Base-by-base conservation (phyloP, 371 early-diverging fungal species). In the Chytridium lagenaria region DNA sequence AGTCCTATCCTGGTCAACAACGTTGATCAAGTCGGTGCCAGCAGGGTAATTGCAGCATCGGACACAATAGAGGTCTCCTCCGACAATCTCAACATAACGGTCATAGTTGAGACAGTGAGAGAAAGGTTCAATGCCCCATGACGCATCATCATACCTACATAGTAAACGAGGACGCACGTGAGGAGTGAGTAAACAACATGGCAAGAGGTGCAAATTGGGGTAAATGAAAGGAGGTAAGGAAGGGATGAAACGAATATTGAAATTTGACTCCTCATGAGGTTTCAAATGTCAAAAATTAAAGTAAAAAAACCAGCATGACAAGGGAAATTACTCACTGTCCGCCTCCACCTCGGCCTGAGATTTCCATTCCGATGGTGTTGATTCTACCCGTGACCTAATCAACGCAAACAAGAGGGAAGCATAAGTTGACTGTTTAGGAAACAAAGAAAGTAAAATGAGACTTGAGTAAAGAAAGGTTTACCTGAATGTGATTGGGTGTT, bases 1-100 rank as follows among this genome's bases (percentile, higher is more conserved):
- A 19, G 7, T 44, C 44, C 44, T 7, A 19, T 44, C 44, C 44
- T 44, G 44, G 19, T 44, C 44, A 19, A 44, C 44, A 44, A 44
- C 44, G 44, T 44, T 44, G 44, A 44, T 44, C 12, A 44, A 19
- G 19, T 44, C 44, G 44, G 44, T 44, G 19, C 44, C 44, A 15
- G 16, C 19, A 28, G 15, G 26, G 57, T 26, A 55, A 19, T 33
- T 63, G 64, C 64, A 63, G 64, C 64, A 63, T 15, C 67, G 67
- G 23, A 66, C 40, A 44, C 67, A 66, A 28, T 15, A 66, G 16
- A 40, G 26, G 23, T 23, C 67, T 16, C 49, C 49, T 26, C 57
- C 57, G 26, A 66, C 67, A 44, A 66, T 37, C 49, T 66, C 67
- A 15, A 66, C 26, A 44, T 66, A 66, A 15, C 64, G 64, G 36